Evolutionary conservation across 208 protist genomes (phyloP), one percentile per base, ranked within the genome.

Genomic region (Leishmania aethiopica): DNA sequence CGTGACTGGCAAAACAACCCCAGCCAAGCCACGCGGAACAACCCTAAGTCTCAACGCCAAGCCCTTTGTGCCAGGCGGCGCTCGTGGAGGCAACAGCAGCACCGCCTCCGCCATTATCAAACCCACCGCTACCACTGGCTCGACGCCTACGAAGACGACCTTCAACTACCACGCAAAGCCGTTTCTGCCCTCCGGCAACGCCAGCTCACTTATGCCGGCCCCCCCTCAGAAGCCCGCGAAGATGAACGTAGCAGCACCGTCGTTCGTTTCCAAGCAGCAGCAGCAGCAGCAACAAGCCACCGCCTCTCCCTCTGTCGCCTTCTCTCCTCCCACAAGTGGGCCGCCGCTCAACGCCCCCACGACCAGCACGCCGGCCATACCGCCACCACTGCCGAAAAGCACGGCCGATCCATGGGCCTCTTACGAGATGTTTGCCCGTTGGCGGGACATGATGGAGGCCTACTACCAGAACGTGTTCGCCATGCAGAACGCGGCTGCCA

Each of bases 391-490:
- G 40, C 69, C 69, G 7, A 28, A 35, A 45, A 57, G 37, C 40
- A 59, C 15, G 59, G 59, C 57, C 0, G 74, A 88, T 62, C 86
- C 86, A 35, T 90, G 86, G 86, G 86, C 84, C 17, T 85, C 83
- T n/a, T 79, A 82, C 37, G 84, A 83, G 60, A 84, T 85, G 78
- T 90, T 90, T 49, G 87, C 83, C 28, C 84, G 84, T 40, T 90
- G 77, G 80, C 82, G 81, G 32, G 80, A 84, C 49, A 86, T 82
- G 67, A 90, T 90, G 86, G 86, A 89, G 78, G 67, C 74, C 17
- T 89, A 82, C 62, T 84, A 80, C 70, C 82, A 85, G 25, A 67
- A 73, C 10, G 49, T 86, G 70, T 82, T 79, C 13, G 60, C 67
- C 35, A 66, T 42, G 25, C 82, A 85, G n/a, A 79, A 74, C 53